These are phyloP conservation scores for Reticulascus tulasneorum DNA, from an alignment of 2,329 filamentous ascomycete species.

Conservation along the genomic window DNA sequence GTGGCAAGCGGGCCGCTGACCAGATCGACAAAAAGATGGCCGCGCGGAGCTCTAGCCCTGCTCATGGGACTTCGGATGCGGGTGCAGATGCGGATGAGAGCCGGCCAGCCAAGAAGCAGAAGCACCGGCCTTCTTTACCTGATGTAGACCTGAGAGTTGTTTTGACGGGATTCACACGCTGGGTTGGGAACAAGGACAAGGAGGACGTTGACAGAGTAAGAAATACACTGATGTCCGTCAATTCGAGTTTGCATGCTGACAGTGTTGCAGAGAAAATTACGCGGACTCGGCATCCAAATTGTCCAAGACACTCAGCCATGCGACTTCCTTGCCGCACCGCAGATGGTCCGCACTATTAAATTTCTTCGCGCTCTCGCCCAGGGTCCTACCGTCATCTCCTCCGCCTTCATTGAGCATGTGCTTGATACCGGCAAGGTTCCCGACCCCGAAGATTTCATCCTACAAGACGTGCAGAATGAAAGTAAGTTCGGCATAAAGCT, in stretches of 20 bases:
- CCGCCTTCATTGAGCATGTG: slow-evolving; percentile 73
- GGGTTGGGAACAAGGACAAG: slow-evolving; percentile 68
- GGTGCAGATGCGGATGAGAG: slow-evolving; percentile 44
- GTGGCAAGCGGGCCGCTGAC: slow-evolving; percentile 60
- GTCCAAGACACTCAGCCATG: slow-evolving; percentile 72
- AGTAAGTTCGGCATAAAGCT: slow-evolving; percentile 67
- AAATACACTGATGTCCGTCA: slow-evolving; percentile 6
- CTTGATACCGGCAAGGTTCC: slow-evolving; percentile 65
- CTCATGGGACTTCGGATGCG: slow-evolving; percentile 23
- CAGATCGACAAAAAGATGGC: slow-evolving; percentile 43
- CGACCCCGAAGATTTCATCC: slow-evolving; percentile 58
- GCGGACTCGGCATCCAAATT: slow-evolving; percentile 77
- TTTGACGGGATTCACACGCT: slow-evolving; percentile 79
- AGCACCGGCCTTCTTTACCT: slow-evolving; percentile 57
- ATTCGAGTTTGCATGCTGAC: slow-evolving; percentile 16
- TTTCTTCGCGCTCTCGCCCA: slow-evolving; percentile 85
- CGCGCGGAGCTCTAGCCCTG: slow-evolving; percentile 12
- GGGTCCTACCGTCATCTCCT: slow-evolving; percentile 72
- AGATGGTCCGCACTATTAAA: slow-evolving; percentile 85
- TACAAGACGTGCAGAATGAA: slow-evolving; percentile 72
- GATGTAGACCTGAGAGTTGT: slow-evolving; percentile 71
- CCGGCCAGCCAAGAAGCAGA: slow-evolving; percentile 57
- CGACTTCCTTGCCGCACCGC: slow-evolving; percentile 83
- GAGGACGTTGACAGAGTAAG: slow-evolving; percentile 80
- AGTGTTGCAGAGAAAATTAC: slow-evolving; percentile 67